Evolutionary conservation across 1,284 basidiomycete species (phyloP).

Genomic region (Malassezia vespertilionis): DNA sequence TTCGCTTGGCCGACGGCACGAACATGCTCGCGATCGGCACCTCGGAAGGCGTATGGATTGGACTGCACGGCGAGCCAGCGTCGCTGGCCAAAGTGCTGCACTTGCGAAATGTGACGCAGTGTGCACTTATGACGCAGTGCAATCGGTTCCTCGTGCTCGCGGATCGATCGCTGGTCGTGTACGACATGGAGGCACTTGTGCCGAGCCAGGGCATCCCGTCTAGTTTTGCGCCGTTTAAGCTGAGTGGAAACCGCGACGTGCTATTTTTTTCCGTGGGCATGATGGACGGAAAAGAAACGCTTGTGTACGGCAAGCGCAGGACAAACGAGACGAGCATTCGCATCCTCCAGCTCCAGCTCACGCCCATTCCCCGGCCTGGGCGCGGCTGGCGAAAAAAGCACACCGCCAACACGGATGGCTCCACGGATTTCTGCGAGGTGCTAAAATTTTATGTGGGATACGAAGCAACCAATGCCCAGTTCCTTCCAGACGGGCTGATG

Average conservation of each 20-base stretch:
- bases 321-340: constrained; percentile 83
- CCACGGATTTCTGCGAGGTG: constrained; percentile 4
- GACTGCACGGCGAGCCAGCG: constrained; percentile 71
- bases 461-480: constrained; percentile 76
- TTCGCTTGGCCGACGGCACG: constrained; percentile 63
- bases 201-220: constrained; percentile 58
- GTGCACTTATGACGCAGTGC: constrained; percentile 86
- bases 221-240: constrained; percentile 58
- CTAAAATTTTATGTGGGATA: constrained; percentile 36
- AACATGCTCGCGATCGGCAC: constrained; percentile 82
- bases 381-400: too few relatives aligned
- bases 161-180: constrained; percentile 61
- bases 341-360: constrained; percentile 79
- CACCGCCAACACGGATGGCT: constrained; percentile 45
- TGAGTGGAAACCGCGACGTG: constrained; percentile 78
- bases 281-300: constrained; percentile 68
- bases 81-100: constrained; percentile 81
- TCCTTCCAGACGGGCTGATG: constrained; percentile 78
- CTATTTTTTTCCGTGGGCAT: constrained; percentile 87
- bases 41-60: constrained; percentile 92
- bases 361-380: too few relatives aligned
- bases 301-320: constrained; percentile 91
- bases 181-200: constrained; percentile 88
- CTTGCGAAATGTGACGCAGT: constrained; percentile 78
- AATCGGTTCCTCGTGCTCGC: constrained; percentile 89